Conservation (phyloP, 768 basidiomycete species). For the Boletus tylopilopsis region DNA sequence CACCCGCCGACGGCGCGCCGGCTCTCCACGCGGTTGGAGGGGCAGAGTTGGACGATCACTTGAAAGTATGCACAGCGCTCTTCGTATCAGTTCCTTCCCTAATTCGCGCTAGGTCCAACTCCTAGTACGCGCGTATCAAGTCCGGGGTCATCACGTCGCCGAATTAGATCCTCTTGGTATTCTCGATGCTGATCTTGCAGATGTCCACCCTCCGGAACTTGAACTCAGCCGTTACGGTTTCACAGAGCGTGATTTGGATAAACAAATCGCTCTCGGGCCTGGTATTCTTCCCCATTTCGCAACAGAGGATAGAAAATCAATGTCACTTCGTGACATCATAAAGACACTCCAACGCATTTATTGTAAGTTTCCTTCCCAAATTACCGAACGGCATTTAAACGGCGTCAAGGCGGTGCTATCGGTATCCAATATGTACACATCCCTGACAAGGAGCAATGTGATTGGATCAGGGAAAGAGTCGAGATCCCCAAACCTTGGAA, state of each 20-base stretch:
- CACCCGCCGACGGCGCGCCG: slow-evolving; percentile 77
- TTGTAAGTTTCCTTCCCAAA: slow-evolving; percentile 53
- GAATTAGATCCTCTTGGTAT: slow-evolving; percentile 96
- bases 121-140: slow-evolving; percentile 97
- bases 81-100: slow-evolving; percentile 1
- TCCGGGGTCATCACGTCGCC: slow-evolving; percentile 94
- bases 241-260: slow-evolving; percentile 89
- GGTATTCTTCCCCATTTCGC: slow-evolving; percentile 97
- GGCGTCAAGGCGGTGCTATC: slow-evolving; percentile 66
- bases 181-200: slow-evolving; percentile 80
- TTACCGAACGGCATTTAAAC: background rate
- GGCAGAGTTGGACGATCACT: slow-evolving; percentile 84
- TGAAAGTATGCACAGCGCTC: slow-evolving; percentile 61
- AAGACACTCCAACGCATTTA: slow-evolving; percentile 88
- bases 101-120: slow-evolving; percentile 75
- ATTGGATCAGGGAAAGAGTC: slow-evolving; percentile 97
- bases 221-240: slow-evolving; percentile 94
- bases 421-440: slow-evolving; percentile 95
- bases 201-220: slow-evolving; percentile 80
- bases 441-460: slow-evolving; percentile 96
- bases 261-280: slow-evolving; percentile 90
- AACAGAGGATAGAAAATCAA: slow-evolving; percentile 76
- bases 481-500: slow-evolving; percentile 97
- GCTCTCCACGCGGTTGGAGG: slow-evolving; percentile 65
- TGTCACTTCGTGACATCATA: slow-evolving; percentile 91